Conservation (phyloP, 2,329 filamentous ascomycete genomes). For the Lachnellula arida region DNA sequence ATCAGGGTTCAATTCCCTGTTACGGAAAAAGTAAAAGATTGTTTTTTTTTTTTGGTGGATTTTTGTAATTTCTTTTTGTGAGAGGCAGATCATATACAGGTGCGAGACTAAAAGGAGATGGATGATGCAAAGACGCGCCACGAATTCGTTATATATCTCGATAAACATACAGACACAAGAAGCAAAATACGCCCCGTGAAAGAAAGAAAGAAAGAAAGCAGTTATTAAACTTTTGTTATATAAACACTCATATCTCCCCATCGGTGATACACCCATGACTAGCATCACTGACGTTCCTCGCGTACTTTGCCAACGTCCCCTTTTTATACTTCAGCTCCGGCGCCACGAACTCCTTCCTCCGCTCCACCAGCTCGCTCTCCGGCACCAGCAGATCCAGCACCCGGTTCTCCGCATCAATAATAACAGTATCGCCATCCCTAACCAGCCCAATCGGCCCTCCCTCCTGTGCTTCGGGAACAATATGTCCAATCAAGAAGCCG, state of each 20-base stretch:
- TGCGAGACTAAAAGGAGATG: no score
- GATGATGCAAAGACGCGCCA: no score
- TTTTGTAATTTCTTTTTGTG: no score
- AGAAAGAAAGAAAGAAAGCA: no score
- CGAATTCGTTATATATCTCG: no score
- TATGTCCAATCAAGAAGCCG: slow-evolving; percentile 59
- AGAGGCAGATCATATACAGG: no score
- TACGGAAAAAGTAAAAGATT: no score
- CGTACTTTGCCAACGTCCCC: slow-evolving; percentile 57
- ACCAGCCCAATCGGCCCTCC: slow-evolving; percentile 57
- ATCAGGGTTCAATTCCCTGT: no score
- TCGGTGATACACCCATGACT: slow-evolving; percentile 57
- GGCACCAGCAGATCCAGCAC: slow-evolving; percentile 48
- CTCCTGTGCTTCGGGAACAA: slow-evolving; percentile 56
- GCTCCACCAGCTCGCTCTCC: slow-evolving; percentile 45
- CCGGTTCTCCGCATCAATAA: slow-evolving; percentile 54
- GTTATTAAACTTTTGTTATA: background rate
- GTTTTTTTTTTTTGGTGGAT: no score
- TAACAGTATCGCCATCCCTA: slow-evolving; percentile 52
- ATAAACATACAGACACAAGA: no score
- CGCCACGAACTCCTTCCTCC: slow-evolving; percentile 47
- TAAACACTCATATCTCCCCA: slow-evolving; percentile 21
- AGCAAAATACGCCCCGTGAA: no score
- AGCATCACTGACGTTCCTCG: slow-evolving; percentile 49
- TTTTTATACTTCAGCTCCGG: slow-evolving; percentile 52